Conservation (phyloP, 2,329 filamentous ascomycete genomes). For the Sporothrix brasiliensis region DNA sequence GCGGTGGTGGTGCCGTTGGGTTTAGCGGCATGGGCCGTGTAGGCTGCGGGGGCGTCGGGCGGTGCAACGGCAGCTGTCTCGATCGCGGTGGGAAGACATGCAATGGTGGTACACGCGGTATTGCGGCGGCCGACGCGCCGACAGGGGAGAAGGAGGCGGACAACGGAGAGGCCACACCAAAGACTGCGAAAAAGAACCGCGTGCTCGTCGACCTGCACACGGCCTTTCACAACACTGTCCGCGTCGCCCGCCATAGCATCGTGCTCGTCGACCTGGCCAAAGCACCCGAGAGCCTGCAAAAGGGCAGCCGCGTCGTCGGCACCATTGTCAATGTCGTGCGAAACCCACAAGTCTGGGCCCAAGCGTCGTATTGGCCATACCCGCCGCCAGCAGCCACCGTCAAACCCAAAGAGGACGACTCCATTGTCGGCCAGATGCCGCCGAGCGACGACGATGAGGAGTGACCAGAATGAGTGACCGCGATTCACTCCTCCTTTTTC, state of each 20-base stretch:
- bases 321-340: constrained; percentile 92
- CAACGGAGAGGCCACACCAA: constrained; percentile 45
- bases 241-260: constrained; percentile 87
- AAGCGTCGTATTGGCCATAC: constrained; percentile 84
- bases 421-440: constrained; percentile 81
- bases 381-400: constrained; percentile 65
- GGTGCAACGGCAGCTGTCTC: constrained; percentile 26
- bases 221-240: constrained; percentile 87
- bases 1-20: background rate
- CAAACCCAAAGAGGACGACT: constrained; percentile 63
- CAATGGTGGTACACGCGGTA: background rate
- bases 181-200: constrained; percentile 10
- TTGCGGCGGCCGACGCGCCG: background rate
- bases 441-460: constrained; percentile 78
- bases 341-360: constrained; percentile 90
- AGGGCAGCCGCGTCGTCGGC: constrained; percentile 77
- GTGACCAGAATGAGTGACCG: constrained; percentile 39
- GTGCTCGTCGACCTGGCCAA: constrained; percentile 70
- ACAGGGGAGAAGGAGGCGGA: background rate
- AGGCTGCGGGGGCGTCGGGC: constrained; percentile 4
- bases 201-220: constrained; percentile 77
- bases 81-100: constrained; percentile 21
- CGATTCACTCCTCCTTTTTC: constrained; percentile 32
- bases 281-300: constrained; percentile 62
- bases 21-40: constrained; percentile 16